phyloP scores from a whole-genome alignment of 2,329 filamentous ascomycete genomes.

The Pyrenophora graminea region DNA sequence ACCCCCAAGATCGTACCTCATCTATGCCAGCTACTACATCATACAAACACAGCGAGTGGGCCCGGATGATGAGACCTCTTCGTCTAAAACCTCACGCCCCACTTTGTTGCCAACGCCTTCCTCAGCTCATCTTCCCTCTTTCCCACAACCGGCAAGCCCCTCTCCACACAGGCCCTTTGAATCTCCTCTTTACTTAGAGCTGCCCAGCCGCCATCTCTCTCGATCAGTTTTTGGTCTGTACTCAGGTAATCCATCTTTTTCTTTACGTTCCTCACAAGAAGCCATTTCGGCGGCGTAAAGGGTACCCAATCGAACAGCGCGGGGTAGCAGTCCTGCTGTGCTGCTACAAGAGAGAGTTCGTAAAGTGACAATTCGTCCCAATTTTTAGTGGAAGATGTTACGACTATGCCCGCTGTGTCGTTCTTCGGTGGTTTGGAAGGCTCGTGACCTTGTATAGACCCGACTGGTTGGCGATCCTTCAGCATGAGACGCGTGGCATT shows the following conservation, averaged over 20 bases:
- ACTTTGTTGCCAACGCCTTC: slow-evolving; percentile 20
- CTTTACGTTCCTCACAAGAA: slow-evolving; percentile 61
- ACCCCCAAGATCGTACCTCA: too few relatives aligned
- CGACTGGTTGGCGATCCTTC: slow-evolving; percentile 12
- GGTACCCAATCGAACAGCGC: slow-evolving; percentile 47
- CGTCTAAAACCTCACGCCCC: neutral
- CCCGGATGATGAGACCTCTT: neutral
- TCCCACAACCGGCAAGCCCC: slow-evolving; percentile 36
- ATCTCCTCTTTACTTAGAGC: slow-evolving; percentile 68
- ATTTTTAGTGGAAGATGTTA: neutral
- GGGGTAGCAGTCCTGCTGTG: slow-evolving; percentile 30
- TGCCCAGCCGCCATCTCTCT: slow-evolving; percentile 63
- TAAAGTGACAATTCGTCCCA: slow-evolving; percentile 18
- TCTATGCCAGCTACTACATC: neutral
- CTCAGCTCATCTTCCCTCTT: slow-evolving; percentile 36
- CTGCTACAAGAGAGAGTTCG: slow-evolving; percentile 25
- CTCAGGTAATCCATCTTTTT: slow-evolving; percentile 66
- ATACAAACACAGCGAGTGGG: neutral
- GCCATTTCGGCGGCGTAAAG: slow-evolving; percentile 49
- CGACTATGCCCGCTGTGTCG: slow-evolving; percentile 1
- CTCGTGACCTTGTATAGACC: neutral
- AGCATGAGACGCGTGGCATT: slow-evolving; percentile 25
- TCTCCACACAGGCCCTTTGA: slow-evolving; percentile 69
- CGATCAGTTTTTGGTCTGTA: slow-evolving; percentile 72
- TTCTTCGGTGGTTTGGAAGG: neutral